phyloP scores from a whole-genome alignment of 2,329 filamentous ascomycete genomes.

The Trichoderma polysporum region DNA sequence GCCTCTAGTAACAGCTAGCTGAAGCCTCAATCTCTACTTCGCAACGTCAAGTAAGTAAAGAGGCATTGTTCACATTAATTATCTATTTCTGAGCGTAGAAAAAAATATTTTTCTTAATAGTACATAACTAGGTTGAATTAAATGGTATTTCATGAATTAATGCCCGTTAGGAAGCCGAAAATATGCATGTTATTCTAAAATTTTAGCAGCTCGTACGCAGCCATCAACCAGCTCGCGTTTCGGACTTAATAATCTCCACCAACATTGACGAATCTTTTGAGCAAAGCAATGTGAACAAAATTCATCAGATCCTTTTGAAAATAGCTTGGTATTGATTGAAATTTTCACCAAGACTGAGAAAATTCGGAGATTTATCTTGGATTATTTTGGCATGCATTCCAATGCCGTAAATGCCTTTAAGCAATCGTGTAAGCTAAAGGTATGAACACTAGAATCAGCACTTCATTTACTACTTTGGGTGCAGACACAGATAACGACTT shows the following conservation, averaged over 20 bases:
- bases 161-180: background rate
- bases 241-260: slow-evolving; percentile 3
- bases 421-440: no score
- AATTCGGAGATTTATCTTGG: no score
- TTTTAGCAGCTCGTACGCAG: background rate
- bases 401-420: no score
- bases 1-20: background rate
- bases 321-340: background rate
- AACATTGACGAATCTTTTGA: background rate
- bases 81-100: background rate
- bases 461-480: no score
- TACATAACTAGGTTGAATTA: background rate
- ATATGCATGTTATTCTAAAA: background rate
- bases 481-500: no score
- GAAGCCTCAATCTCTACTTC: background rate
- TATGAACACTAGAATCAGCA: no score
- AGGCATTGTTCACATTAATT: background rate
- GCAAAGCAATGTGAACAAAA: background rate
- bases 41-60: background rate
- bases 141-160: background rate
- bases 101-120: no score
- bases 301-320: background rate
- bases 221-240: background rate
- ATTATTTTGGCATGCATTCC: no score
- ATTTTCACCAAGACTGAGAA: no score